phyloP scores from a whole-genome alignment of 306 rosid species.

The Albizia julibrissin region DNA sequence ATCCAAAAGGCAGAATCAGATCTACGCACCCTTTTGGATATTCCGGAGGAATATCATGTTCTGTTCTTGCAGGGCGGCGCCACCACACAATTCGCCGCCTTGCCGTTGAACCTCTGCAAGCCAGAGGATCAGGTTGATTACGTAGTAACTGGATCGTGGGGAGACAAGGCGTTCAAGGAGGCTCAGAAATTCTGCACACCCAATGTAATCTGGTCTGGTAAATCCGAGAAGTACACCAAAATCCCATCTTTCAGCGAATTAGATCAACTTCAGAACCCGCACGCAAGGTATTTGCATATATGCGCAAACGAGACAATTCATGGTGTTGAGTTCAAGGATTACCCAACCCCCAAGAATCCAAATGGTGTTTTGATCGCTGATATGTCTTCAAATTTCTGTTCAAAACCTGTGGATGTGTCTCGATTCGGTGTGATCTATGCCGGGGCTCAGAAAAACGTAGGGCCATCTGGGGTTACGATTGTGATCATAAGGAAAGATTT shows the following conservation, averaged over 20 bases:
- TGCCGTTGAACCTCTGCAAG: slow-evolving; percentile 69
- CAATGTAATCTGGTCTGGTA: slow-evolving; percentile 85
- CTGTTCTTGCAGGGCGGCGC: slow-evolving; percentile 97
- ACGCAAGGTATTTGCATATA: slow-evolving; percentile 77
- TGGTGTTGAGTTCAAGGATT: slow-evolving; percentile 86
- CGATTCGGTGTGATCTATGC: slow-evolving; percentile 85
- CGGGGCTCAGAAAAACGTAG: slow-evolving; percentile 96
- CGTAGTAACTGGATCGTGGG: slow-evolving; percentile 89
- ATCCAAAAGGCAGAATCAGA: slow-evolving; percentile 86
- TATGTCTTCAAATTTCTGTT: slow-evolving; percentile 96
- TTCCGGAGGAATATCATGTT: slow-evolving; percentile 68
- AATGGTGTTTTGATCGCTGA: slow-evolving; percentile 68
- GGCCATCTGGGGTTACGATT: slow-evolving; percentile 92
- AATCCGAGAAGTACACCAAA: slow-evolving; percentile 81
- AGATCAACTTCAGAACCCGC: slow-evolving; percentile 47
- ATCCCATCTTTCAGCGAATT: slow-evolving; percentile 60
- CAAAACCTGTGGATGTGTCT: slow-evolving; percentile 88
- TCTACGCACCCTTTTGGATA: slow-evolving; percentile 70
- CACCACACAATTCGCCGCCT: slow-evolving; percentile 86
- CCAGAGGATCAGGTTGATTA: slow-evolving; percentile 60
- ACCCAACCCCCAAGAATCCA: slow-evolving; percentile 58
- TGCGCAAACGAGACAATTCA: slow-evolving; percentile 94
- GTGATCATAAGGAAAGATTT: slow-evolving; percentile 84
- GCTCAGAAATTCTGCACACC: slow-evolving; percentile 77
- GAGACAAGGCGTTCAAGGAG: slow-evolving; percentile 91